Percentiles rank a stretch among this genome's conserved stretches.
Conservation (phyloP, 495 filamentous ascomycete genomes). For the Thermochaetoides thermophila region DNA sequence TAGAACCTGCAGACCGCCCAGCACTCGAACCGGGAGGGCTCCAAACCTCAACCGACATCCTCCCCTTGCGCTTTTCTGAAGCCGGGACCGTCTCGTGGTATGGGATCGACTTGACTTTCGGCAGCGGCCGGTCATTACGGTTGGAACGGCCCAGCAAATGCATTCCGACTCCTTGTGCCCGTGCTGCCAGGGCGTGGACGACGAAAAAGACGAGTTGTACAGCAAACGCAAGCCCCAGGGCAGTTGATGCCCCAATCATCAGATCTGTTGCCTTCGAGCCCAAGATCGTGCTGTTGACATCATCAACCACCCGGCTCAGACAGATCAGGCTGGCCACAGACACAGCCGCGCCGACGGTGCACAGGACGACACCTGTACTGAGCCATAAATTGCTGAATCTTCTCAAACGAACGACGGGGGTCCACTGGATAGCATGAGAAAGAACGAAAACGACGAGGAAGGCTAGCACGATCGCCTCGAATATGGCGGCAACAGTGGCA, state of each 20-base stretch:
- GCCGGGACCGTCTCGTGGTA: conserved; percentile 27
- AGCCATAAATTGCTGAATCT: conserved; percentile 21
- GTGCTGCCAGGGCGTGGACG: no score
- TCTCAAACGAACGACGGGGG: conserved; percentile 8
- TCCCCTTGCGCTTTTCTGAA: conserved; percentile 12
- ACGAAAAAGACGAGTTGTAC: conserved; percentile 27
- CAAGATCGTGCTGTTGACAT: conserved; percentile 17
- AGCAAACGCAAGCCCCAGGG: conserved; percentile 26
- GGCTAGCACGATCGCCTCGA: conserved; percentile 21
- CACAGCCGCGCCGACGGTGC: conserved; percentile 23
- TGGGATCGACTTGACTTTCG: conserved; percentile 28
- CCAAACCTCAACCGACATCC: conserved; percentile 14
- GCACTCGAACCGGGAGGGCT: conserved; percentile 25
- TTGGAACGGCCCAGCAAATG: no score
- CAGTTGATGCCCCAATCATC: conserved; percentile 24
- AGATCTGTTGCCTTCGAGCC: conserved; percentile 16
- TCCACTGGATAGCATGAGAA: conserved; percentile 11
- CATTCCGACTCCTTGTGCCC: no score
- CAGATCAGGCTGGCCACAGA: conserved; percentile 25
- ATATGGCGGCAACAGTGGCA: conserved; percentile 21
- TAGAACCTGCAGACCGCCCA: conserved; percentile 32
- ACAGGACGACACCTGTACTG: conserved; percentile 19
- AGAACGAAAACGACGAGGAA: conserved; percentile 14
- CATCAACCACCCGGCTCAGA: conserved; percentile 15
- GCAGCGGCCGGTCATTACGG: no score